A percentile compares a stretch with the other conserved stretches of the same genome.
phyloP scores from a whole-genome alignment of 2,329 filamentous ascomycete species.

The Fusarium austroafricanum region DNA sequence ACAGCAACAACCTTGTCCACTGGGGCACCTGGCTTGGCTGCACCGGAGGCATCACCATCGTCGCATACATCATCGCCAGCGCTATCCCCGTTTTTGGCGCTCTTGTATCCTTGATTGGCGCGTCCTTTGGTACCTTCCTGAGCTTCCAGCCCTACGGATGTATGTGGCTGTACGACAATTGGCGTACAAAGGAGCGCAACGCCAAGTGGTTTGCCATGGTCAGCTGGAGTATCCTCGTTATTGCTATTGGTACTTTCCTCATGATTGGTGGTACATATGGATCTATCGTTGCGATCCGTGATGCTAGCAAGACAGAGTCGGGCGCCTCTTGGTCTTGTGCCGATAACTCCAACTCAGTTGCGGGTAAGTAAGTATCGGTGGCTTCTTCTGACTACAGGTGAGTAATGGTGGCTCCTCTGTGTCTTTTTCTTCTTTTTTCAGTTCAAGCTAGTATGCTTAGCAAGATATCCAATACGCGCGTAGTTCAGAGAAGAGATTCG shows the following conservation, averaged over 20 bases:
- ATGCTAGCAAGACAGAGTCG: background rate
- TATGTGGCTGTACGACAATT: constrained; percentile 39
- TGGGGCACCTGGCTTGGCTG: constrained; percentile 47
- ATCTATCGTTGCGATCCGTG: constrained; percentile 16
- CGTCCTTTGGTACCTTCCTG: constrained; percentile 33
- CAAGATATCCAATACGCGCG: constrained; percentile 8
- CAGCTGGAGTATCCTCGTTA: constrained; percentile 21
- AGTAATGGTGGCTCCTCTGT: background rate
- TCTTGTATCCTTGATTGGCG: constrained; percentile 32
- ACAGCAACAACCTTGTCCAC: constrained; percentile 43
- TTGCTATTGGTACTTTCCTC: constrained; percentile 21
- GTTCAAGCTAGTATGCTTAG: background rate
- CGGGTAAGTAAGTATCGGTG: too few relatives aligned
- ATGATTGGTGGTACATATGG: constrained; percentile 32
- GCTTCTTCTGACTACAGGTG: background rate
- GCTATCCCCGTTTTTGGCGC: constrained; percentile 32
- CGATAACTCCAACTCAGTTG: constrained; percentile 22
- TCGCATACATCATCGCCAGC: constrained; percentile 36
- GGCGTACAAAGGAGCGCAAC: background rate
- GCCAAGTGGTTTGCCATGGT: constrained; percentile 13
- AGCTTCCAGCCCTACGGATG: constrained; percentile 36
- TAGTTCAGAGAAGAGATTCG: background rate
- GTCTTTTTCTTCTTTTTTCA: background rate
- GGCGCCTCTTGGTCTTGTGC: constrained; percentile 16
- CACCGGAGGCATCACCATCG: constrained; percentile 14